Evolutionary conservation across 108 stramenopile genomes (phyloP), one percentile per base, ranked within the genome.

Genomic region (Asterionellopsis glacialis): DNA sequence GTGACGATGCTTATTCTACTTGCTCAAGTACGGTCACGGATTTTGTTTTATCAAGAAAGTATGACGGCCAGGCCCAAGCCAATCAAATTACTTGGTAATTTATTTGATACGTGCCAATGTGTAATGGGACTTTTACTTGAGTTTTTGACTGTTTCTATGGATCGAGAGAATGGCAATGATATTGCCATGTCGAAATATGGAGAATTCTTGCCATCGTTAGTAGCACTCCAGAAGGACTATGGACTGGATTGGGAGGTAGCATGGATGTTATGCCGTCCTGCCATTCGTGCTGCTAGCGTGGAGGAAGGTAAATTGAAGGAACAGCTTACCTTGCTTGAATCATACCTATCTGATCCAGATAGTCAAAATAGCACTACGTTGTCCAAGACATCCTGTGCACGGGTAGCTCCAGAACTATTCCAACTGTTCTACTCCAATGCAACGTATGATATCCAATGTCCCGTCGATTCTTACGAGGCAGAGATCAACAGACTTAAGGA

Each of bases 61-160:
- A 26, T 47, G 19, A 18, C 21, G n/a, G 27, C 43, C 9, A 65
- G 60, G 25, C 56, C 33, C 9, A 78, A 77, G 49, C 74, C 77
- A 33, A 59, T 91, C 43, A 95, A 95, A 59, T 75, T 91, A 21
- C 63, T 93, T 62, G 91, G 86, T 1, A 87, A 87, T 41, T 69
- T 85, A 21, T 81, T 82, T 58, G 95, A 95, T 53, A 67, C 77
- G 15, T 87, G 86, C 58, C 82, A 90, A 54, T 70, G 73, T 18
- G 80, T 85, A 3, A 67, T 90, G 62, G 62, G 81, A 48, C 72
- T 90, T n/a, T 62, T 95, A 11, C 49, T 90, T 12, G 90, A 91
- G 11, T 95, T 85, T 61, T 51, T 93, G 28, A 84, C 88, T 1
- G 72, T 71, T 47, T 69, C 80, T 0, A 41, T 61, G 19, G 75